These are phyloP conservation scores for Suillus decipiens DNA, from an alignment of 768 basidiomycete genomes.

Conservation along the genomic window DNA sequence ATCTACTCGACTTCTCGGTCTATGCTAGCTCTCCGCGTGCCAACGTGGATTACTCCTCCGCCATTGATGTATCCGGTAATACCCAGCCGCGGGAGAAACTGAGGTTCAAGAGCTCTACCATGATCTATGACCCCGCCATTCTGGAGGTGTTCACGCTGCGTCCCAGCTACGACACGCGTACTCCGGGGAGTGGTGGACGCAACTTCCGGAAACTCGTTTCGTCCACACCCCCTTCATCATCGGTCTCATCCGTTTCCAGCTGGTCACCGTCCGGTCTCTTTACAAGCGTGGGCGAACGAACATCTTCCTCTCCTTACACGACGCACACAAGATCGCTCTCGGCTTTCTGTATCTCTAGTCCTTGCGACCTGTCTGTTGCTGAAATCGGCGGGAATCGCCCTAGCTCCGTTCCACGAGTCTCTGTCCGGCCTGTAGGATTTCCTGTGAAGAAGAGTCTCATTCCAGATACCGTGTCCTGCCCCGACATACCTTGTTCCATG, in stretches of 20 bases:
- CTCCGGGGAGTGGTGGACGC: conserved; percentile 12
- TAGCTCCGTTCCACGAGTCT: not conserved
- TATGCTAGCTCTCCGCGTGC: not conserved
- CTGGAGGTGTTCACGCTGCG: conserved; percentile 15
- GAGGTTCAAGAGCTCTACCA: conserved; percentile 1
- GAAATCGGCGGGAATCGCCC: not conserved
- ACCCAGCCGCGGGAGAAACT: not conserved
- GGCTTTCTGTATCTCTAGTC: not conserved
- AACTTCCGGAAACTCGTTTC: not conserved
- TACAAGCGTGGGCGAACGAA: not conserved
- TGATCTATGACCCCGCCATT: conserved; percentile 11
- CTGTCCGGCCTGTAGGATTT: not conserved
- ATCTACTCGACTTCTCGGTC: conserved; percentile 9
- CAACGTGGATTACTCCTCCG: not conserved
- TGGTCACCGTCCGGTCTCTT: conserved; percentile 1
- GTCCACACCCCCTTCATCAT: not conserved
- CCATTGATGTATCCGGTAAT: not conserved
- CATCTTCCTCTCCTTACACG: conserved; percentile 2
- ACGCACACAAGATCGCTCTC: not conserved
- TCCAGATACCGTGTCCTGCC: not conserved
- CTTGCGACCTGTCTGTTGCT: not conserved
- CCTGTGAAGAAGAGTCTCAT: not conserved
- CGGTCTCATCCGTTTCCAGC: not conserved
- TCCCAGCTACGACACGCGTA: conserved; percentile 14
- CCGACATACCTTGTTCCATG: not conserved